Evolutionary conservation across 208 protist genomes (phyloP), one percentile per base, ranked within the genome.

Genomic region (Sergeia podlipaevii): DNA sequence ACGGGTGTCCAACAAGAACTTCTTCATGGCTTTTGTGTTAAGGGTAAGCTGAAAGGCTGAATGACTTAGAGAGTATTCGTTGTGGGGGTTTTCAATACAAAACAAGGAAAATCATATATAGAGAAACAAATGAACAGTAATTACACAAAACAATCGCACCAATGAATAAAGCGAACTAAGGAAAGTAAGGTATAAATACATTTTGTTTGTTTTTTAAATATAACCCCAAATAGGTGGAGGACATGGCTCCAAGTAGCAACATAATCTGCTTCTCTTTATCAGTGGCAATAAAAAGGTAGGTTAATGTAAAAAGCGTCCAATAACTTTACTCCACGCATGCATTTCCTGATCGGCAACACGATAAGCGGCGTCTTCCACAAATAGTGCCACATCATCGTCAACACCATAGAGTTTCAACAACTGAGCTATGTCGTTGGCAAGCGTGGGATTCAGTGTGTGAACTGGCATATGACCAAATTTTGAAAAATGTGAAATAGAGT

Each of bases 391-490:
- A 2, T 64, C 60, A 28, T 90, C 82, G 57, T 85, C 65, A 3
- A 90, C 45, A n/a, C 69, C 53, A 33, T 74, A 77, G 13, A 15
- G n/a, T 6, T 43, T 26, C 11, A 75, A 55, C 4, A 85, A 20
- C 10, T 55, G 15, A 1, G 51, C 65, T 24, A 90, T 45, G 0
- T 26, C 24, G 18, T 84, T 62, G 0, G 65, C 33, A 26, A 90
- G 55, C 4, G 69, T 46, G 18, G 69, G 58, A 23, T 68, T 74
- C 1, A 78, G 50, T 7, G 78, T 86, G 36, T 90, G 82, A 29
- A 90, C 82, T 3, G 82, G 82, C 3, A 24, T 60, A 56, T 90
- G 82, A 6, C 76, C 78, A 49, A 70, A 80, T 49, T 68, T 65
- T 15, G 27, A 61, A 54, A 85, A 83, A 28, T 66, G 63, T 4